A percentile compares a stretch with the other conserved stretches of the same genome.
These are phyloP conservation scores for Sodiomyces alkalinus DNA, from an alignment of 2,329 filamentous ascomycete genomes.

Conservation along the genomic window DNA sequence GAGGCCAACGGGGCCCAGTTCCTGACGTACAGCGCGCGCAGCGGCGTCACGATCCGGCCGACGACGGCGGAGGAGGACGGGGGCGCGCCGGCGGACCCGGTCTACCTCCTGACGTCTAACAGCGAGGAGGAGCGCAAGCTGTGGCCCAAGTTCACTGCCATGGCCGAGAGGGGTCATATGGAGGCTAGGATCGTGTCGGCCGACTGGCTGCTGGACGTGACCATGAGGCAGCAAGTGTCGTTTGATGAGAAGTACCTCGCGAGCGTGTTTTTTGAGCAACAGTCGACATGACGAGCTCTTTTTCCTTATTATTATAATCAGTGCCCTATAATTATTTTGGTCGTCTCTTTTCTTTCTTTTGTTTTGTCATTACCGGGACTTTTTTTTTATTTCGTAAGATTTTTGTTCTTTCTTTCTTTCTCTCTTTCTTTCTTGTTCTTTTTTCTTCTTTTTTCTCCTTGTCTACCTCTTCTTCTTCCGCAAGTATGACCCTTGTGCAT, in stretches of 20 bases:
- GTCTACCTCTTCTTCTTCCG: too few relatives aligned
- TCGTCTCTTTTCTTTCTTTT: background rate
- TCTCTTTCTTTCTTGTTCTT: too few relatives aligned
- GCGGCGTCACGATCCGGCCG: constrained; percentile 51
- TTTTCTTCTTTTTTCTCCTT: too few relatives aligned
- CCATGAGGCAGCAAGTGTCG: constrained; percentile 73
- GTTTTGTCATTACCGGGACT: background rate
- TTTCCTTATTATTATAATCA: too few relatives aligned
- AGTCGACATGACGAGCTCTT: constrained; percentile 4
- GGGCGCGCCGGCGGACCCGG: constrained; percentile 47
- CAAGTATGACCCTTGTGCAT: too few relatives aligned
- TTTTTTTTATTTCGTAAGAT: background rate
- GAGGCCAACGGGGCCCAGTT: constrained; percentile 80
- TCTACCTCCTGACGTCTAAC: constrained; percentile 68
- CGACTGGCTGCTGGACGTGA: constrained; percentile 82
- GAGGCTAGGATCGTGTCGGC: constrained; percentile 64
- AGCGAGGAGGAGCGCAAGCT: constrained; percentile 53
- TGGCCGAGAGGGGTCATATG: constrained; percentile 67
- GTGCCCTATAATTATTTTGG: too few relatives aligned
- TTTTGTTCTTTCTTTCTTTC: background rate
- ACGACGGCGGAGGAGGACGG: constrained; percentile 47
- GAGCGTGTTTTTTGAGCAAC: constrained; percentile 23
- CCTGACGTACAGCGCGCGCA: constrained; percentile 58
- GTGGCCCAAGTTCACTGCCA: constrained; percentile 66
- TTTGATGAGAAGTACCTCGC: constrained; percentile 48